Base-by-base conservation (phyloP, 2,329 filamentous ascomycete species). In the Dothidotthia symphoricarpi region DNA sequence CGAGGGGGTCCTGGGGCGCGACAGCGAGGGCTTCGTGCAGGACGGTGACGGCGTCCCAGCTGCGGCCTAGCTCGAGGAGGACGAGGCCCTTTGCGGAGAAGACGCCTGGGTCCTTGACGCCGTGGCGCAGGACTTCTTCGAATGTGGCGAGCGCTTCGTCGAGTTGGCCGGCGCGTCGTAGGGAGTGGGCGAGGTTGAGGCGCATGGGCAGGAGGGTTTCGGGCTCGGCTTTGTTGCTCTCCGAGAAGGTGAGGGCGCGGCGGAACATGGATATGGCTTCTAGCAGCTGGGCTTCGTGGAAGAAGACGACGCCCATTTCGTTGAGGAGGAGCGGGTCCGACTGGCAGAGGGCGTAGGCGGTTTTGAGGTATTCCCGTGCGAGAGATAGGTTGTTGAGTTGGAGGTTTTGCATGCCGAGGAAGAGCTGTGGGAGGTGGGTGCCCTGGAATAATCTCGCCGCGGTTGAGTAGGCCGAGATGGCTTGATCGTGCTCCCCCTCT, bases 351-450 rank as follows among this genome's bases (percentile, higher is more conserved):
- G 80, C 76, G 64, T 93, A 94, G 0, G 93, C 90, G 3, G 88
- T 89, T 57, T 88, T 89, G 29, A 97, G 78, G 64, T 97, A 98
- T 65, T 98, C 93, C 49, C 94, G 86, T 0, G 94, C 93, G 12
- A 97, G 77, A 1, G 83, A 83, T 80, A 97, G 87, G 57, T 98
- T 97, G 67, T 95, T 95, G 43, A 98, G 77, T 13, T 91, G 88
- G 31, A 97, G 83, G 67, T 98, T 94, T 66, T 98, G 94, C 93
- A 98, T 98, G 6, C 94, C 93, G 16, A 98, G 73, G 64, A 97
- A 98, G 3, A 98, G 80, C 59, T 95, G 91, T 0, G 93, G 93
- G 1, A 98, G 76, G 64, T 98, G 94, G 0, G 91, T 97, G 26
- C 93, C 93, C 74, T 96, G 95, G 68, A 98, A 98, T 0, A 98